Evolutionary conservation across 306 rosid species (phyloP).

Genomic region (Begonia fuchsioides): DNA sequence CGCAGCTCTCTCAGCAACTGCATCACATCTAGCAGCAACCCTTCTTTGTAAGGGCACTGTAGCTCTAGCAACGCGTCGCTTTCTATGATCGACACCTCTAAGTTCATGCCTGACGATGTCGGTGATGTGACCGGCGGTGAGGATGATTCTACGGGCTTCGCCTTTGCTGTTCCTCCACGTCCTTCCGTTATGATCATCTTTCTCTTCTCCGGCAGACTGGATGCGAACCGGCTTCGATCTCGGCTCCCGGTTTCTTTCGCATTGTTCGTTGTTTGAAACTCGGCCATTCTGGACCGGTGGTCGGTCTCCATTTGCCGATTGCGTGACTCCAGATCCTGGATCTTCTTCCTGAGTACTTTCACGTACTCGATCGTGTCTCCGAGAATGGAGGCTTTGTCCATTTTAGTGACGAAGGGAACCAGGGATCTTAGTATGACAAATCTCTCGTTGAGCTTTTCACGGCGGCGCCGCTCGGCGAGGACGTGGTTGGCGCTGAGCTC

Average conservation of each 20-base stretch:
- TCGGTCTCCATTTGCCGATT: constrained; percentile 34
- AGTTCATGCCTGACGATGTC: constrained; percentile 20
- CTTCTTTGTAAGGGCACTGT: constrained; percentile 63
- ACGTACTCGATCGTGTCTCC: constrained; percentile 89
- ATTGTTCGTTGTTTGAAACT: constrained; percentile 13
- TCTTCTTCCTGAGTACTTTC: constrained; percentile 51
- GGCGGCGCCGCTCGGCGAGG: constrained; percentile 64
- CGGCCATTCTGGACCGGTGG: constrained; percentile 19
- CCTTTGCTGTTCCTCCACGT: constrained; percentile 15
- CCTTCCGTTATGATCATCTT: constrained; percentile 68
- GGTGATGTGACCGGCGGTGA: constrained; percentile 17
- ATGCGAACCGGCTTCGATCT: background rate
- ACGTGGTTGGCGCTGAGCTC: constrained; percentile 81
- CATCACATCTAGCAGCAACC: constrained; percentile 68
- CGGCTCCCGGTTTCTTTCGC: constrained; percentile 19
- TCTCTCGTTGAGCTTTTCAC: constrained; percentile 75
- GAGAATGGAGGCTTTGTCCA: constrained; percentile 86
- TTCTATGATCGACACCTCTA: constrained; percentile 85
- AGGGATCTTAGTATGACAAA: constrained; percentile 64
- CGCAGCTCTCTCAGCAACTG: constrained; percentile 43
- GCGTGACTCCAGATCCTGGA: constrained; percentile 63
- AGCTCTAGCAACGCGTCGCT: constrained; percentile 76
- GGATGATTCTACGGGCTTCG: background rate
- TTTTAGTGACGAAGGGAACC: constrained; percentile 80
- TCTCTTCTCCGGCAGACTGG: constrained; percentile 23